Percentiles rank a stretch among this genome's conserved stretches.
Evolutionary conservation across 768 basidiomycete genomes (phyloP).

Genomic region (Amanita phalloides): DNA sequence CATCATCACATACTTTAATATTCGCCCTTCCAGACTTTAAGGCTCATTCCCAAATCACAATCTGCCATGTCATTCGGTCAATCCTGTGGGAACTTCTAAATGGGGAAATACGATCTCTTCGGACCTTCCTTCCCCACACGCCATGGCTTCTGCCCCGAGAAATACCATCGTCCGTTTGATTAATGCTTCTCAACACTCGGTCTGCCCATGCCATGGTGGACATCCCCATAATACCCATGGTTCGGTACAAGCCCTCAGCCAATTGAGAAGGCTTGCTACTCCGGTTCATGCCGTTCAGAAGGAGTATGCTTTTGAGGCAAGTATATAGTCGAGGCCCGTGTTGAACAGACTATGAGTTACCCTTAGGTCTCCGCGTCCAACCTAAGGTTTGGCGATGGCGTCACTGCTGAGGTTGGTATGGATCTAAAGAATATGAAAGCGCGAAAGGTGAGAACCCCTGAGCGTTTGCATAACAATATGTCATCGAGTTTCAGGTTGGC

Average conservation of each 20-base stretch:
- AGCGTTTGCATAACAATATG: not conserved
- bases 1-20: no score
- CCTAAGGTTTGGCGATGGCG: constrained; percentile 82
- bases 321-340: constrained; percentile 5
- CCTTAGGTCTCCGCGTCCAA: constrained; percentile 76
- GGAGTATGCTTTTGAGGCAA: constrained; percentile 88
- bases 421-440: constrained; percentile 92
- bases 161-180: constrained; percentile 64
- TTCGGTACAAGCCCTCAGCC: constrained; percentile 40
- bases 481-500: constrained; percentile 48
- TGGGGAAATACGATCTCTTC: not conserved
- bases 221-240: constrained; percentile 30
- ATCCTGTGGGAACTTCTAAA: constrained; percentile 8
- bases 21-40: not conserved
- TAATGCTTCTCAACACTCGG: constrained; percentile 58
- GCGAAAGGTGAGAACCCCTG: constrained; percentile 44
- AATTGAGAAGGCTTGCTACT: constrained; percentile 66
- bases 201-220: constrained; percentile 74
- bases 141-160: constrained; percentile 46
- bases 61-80: not conserved
- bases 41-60: not conserved
- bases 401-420: constrained; percentile 86
- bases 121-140: not conserved
- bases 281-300: constrained; percentile 65
- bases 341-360: not conserved